Evolutionary conservation across 2,329 filamentous ascomycete species (phyloP), one percentile per base, ranked within the genome.

Genomic region (Zymoseptoria passerinii): DNA sequence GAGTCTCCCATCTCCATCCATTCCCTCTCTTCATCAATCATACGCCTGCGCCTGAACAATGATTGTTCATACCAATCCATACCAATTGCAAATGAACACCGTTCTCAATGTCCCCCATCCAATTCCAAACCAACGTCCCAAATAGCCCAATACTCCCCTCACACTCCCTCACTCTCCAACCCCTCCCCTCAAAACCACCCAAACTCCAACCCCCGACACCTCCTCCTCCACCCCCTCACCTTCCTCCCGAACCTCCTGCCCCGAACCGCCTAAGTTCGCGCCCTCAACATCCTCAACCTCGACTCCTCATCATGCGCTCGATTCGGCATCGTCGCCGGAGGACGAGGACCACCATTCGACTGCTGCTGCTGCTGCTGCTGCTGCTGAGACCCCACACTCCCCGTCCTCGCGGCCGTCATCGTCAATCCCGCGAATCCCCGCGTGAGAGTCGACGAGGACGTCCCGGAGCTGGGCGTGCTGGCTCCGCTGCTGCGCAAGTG

Each of bases 401-500:
- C 35, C 16, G n/a, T 13, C 16, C 35, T 28, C 13, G 23, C 23
- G 28, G 50, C n/a, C 50, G 50, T 55, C 48, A 63, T 35, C 18
- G 59, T 59, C 52, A 62, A 48, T 1, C 53, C 54, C 27, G 54
- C 54, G 9, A 68, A 56, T 4, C 53, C 55, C 20, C 54, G 54
- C 9, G 61, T 65, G 28, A 66, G 48, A 19, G 64, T 66, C 19
- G 60, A 53, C 28, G 58, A 51, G 23, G 61, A 65, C 44, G 61
- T 56, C n/a, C 62, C 56, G 53, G 63, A 65, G 13, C 53, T 59
- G 8, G 68, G 67, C 10, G 64, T 63, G 54, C 65, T 67, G 20
- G 62, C 55, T 6, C 66, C 64, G 18, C 54, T 61, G 6, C 54
- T 61, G 6, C 70, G 58, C 9, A 70, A 58, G 40, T 71, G 67